A percentile compares a stretch with the other conserved stretches of the same genome.
Conservation (phyloP, 805 yeast genomes). For the Metschnikowia colocasiae region DNA sequence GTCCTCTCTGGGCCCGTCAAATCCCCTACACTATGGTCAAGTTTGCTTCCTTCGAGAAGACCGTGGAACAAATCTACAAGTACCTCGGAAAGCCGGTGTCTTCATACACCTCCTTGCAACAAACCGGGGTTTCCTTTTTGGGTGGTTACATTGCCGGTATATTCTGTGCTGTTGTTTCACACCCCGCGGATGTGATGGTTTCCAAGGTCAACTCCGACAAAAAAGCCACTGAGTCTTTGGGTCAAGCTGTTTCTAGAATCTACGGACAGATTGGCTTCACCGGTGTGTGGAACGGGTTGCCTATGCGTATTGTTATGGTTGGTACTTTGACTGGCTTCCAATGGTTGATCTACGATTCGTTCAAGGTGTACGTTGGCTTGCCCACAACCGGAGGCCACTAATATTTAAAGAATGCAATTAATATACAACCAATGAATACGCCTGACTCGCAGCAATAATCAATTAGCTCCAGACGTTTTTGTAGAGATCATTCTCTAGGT, state of each 20-base stretch:
- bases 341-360: constrained; percentile 95
- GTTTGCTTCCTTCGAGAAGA: constrained; percentile 90
- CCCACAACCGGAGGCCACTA: constrained; percentile 80
- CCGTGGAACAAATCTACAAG: constrained; percentile 75
- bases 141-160: constrained; percentile 99
- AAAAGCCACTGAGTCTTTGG: constrained; percentile 59
- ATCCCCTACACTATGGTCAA: constrained; percentile 98
- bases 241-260: constrained; percentile 67
- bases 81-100: constrained; percentile 68
- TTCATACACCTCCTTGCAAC: constrained; percentile 68
- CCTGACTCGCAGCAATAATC: not conserved
- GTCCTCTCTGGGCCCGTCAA: constrained; percentile 94
- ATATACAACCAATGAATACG: not conserved
- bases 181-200: constrained; percentile 99
- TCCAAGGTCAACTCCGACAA: constrained; percentile 81
- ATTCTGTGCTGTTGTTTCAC: constrained; percentile 91
- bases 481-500: constrained; percentile 59
- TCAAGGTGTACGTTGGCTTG: constrained; percentile 89
- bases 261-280: constrained; percentile 79
- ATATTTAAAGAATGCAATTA: not conserved
- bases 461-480: constrained; percentile 61
- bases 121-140: constrained; percentile 90
- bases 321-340: constrained; percentile 97
- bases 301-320: constrained; percentile 92
- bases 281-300: constrained; percentile 94